Percentiles rank a stretch among this genome's conserved stretches.
Evolutionary conservation across 129 eudicot species (phyloP).

Genomic region (Arctium lappa): DNA sequence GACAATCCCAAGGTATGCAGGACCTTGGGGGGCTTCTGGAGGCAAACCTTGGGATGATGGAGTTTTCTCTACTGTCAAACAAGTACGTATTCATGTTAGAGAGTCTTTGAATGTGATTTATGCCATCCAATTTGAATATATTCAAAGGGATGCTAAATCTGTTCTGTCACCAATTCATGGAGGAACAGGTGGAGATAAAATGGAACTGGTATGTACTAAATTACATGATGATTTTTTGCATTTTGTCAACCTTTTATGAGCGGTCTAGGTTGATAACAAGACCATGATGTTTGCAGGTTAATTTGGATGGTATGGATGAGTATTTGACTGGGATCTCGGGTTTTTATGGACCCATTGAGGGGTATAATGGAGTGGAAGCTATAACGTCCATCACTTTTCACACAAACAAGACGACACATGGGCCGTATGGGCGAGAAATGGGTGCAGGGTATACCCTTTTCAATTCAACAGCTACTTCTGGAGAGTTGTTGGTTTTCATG

Average conservation of each 20-base stretch:
- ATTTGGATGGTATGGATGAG: not conserved
- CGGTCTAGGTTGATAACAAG: not conserved
- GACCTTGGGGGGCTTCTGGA: not conserved
- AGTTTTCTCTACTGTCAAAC: constrained; percentile 12
- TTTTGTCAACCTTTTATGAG: too few species aligned
- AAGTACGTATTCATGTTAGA: constrained; percentile 5
- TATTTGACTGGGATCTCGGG: constrained; percentile 4
- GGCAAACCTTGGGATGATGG: constrained; percentile 21
- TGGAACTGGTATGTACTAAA: not conserved
- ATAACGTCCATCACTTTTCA: too few species aligned
- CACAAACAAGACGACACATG: too few species aligned
- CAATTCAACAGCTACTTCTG: too few species aligned
- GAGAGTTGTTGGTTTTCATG: too few species aligned
- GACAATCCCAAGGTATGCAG: too few species aligned
- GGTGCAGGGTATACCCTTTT: too few species aligned
- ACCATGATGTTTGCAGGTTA: constrained; percentile 2
- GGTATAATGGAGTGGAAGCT: too few species aligned
- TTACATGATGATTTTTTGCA: not conserved
- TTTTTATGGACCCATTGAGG: too few species aligned
- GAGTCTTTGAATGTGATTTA: not conserved
- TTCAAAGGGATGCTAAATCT: constrained; percentile 9
- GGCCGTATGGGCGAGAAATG: too few species aligned
- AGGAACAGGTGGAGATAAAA: too few species aligned
- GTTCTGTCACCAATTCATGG: not conserved
- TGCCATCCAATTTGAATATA: constrained; percentile 19